These are phyloP conservation scores for Phytophthora idaei DNA, from an alignment of 352 stramenopile species.

Conservation along the genomic window DNA sequence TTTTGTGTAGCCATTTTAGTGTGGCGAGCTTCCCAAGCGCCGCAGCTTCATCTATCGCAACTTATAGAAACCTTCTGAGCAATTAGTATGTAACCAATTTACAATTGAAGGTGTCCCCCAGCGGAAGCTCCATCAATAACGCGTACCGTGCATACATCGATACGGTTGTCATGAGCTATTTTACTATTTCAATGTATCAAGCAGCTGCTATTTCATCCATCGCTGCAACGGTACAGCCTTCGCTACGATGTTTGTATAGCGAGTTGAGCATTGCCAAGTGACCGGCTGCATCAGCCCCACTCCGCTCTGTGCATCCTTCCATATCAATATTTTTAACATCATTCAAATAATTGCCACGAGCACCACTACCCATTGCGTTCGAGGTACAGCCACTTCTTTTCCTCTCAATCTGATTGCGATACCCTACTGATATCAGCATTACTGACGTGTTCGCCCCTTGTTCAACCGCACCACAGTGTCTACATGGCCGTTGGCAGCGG, in stretches of 20 bases:
- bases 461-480: slow-evolving; percentile 42
- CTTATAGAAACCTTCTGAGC: slow-evolving; percentile 33
- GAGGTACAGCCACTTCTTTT: slow-evolving; percentile 34
- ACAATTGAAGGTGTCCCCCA: slow-evolving; percentile 34
- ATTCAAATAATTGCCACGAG: slow-evolving; percentile 30
- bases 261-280: slow-evolving; percentile 41
- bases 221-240: slow-evolving; percentile 31
- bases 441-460: slow-evolving; percentile 16
- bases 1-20: slow-evolving; percentile 38
- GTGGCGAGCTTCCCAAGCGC: slow-evolving; percentile 30
- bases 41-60: slow-evolving; percentile 47
- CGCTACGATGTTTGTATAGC: slow-evolving; percentile 31
- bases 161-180: slow-evolving; percentile 40
- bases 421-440: slow-evolving; percentile 19
- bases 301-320: slow-evolving; percentile 40
- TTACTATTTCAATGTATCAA: slow-evolving; percentile 37
- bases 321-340: slow-evolving; percentile 36
- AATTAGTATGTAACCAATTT: slow-evolving; percentile 39
- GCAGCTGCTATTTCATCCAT: slow-evolving; percentile 39
- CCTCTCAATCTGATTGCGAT: slow-evolving; percentile 10
- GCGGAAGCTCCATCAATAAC: slow-evolving; percentile 38
- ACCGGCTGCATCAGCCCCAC: slow-evolving; percentile 32
- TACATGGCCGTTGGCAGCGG: slow-evolving; percentile 41
- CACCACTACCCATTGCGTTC: slow-evolving; percentile 38
- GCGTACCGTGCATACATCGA: slow-evolving; percentile 35